Conservation (phyloP, 345 rosid species). For the Hibiscus trionum region DNA sequence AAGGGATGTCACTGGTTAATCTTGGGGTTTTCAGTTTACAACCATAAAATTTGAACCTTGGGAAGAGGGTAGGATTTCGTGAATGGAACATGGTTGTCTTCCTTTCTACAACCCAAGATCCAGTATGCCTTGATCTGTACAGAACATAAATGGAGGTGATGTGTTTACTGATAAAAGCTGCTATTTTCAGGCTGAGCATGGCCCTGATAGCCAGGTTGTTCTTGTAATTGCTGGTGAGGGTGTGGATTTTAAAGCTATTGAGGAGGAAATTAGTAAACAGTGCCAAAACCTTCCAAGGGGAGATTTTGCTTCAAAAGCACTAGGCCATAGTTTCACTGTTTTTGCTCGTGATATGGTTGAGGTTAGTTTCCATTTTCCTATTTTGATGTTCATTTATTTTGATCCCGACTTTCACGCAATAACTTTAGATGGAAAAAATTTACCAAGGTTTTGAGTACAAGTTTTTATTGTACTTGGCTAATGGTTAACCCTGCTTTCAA, state of each 20-base stretch:
- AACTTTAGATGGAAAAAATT: neutral
- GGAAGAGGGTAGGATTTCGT: neutral
- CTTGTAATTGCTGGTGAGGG: constrained; percentile 78
- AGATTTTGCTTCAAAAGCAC: constrained; percentile 74
- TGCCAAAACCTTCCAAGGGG: constrained; percentile 72
- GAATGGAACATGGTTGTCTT: neutral
- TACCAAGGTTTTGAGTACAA: neutral
- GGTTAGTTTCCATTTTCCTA: constrained; percentile 32
- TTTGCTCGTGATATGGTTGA: constrained; percentile 77
- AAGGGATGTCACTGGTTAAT: neutral
- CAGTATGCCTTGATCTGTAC: neutral
- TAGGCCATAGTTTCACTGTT: constrained; percentile 74
- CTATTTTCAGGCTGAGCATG: constrained; percentile 79
- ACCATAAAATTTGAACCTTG: neutral
- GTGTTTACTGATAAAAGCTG: neutral
- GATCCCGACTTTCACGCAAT: neutral
- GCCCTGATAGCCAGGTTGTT: constrained; percentile 96
- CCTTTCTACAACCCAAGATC: neutral
- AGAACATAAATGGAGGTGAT: neutral
- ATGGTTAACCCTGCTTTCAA: neutral
- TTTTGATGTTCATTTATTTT: neutral
- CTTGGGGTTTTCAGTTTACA: neutral
- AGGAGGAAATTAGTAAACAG: constrained; percentile 72
- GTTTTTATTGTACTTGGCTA: neutral
- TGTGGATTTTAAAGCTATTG: constrained; percentile 60